Conservation (phyloP, 192 early-diverging fungal species). For the Backusella westeae region DNA sequence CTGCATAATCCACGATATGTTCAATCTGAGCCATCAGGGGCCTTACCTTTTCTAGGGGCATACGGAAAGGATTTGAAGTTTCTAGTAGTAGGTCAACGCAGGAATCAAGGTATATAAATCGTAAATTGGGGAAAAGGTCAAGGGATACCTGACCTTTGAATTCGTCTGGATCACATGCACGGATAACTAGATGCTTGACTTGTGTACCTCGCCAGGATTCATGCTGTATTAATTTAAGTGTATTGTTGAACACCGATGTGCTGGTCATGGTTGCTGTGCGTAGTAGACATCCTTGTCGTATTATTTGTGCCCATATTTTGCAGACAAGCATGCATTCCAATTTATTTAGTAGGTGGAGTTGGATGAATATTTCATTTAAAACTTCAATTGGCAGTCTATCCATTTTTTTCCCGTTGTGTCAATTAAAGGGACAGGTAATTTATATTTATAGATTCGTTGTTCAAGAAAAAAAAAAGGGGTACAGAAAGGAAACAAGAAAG, state of each 20-base stretch:
- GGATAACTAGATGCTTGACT: background rate
- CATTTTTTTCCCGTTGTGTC: background rate
- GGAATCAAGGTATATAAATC: background rate
- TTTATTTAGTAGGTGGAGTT: background rate
- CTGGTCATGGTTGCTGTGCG: background rate
- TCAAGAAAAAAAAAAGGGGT: background rate
- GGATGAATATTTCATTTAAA: constrained; percentile 1
- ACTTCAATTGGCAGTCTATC: background rate
- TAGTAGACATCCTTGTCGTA: background rate
- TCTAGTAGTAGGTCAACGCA: background rate
- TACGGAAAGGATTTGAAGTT: background rate
- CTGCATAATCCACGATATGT: background rate
- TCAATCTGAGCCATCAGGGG: background rate
- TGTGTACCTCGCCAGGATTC: background rate
- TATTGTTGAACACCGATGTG: background rate
- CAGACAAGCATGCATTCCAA: background rate
- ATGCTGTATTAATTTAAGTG: background rate
- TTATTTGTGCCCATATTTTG: background rate
- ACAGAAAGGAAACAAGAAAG: too few relatives aligned
- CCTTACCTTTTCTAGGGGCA: background rate
- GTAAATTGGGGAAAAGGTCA: background rate
- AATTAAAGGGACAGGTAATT: background rate
- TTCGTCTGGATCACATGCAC: constrained; percentile 1
- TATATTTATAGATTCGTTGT: background rate
- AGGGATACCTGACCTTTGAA: background rate